Percentiles rank a stretch among this genome's conserved stretches.
Evolutionary conservation across 2,329 filamentous ascomycete genomes (phyloP).

Genomic region (Nemania diffusa): DNA sequence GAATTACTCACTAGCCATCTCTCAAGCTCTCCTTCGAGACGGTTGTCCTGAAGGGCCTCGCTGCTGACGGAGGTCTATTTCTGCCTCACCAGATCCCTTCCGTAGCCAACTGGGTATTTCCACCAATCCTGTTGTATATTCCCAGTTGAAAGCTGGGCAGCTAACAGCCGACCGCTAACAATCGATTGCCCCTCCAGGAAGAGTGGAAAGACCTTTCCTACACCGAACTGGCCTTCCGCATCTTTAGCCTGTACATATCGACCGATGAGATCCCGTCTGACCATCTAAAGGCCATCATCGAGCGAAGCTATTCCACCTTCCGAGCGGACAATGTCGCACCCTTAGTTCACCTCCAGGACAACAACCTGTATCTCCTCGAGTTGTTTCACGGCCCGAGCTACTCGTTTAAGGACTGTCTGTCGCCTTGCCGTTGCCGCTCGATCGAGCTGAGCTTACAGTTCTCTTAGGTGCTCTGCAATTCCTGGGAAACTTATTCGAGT

Average conservation of each 20-base stretch:
- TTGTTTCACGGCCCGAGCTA: constrained; percentile 97
- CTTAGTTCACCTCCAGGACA: constrained; percentile 78
- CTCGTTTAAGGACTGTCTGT: constrained; percentile 86
- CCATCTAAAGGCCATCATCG: constrained; percentile 85
- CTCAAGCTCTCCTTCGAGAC: constrained; percentile 86
- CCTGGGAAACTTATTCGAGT: constrained; percentile 94
- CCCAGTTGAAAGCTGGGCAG: background rate
- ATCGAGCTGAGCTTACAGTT: constrained; percentile 16
- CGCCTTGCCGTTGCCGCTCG: background rate
- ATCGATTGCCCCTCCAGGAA: constrained; percentile 53
- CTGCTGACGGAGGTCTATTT: constrained; percentile 87
- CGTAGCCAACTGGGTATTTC: constrained; percentile 55
- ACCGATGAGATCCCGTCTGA: constrained; percentile 79
- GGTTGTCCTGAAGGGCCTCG: constrained; percentile 88
- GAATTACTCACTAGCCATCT: background rate
- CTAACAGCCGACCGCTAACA: constrained; percentile 3
- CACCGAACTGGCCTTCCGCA: constrained; percentile 81
- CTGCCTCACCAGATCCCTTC: constrained; percentile 83
- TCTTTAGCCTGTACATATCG: constrained; percentile 90
- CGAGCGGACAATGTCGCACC: constrained; percentile 82
- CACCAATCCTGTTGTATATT: background rate
- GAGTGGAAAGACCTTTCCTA: constrained; percentile 84
- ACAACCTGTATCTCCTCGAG: constrained; percentile 86
- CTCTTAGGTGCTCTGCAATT: constrained; percentile 77
- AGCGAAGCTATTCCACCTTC: constrained; percentile 89